phyloP scores from a whole-genome alignment of 2,329 filamentous ascomycete genomes.

The Colletotrichum spaethianum region DNA sequence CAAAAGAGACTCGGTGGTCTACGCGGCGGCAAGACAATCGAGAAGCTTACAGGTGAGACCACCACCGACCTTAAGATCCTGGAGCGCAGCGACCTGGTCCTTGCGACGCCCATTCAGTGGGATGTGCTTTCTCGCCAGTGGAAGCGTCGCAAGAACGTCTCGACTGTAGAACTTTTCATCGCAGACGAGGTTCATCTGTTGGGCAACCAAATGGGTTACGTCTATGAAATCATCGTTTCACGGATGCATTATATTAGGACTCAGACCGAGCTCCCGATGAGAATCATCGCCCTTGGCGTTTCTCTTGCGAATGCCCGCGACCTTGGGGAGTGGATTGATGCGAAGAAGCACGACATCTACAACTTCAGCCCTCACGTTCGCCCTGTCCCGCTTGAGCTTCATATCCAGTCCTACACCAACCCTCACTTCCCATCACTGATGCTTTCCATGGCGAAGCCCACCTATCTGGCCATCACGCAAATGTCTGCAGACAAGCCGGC shows the following conservation, averaged over 20 bases:
- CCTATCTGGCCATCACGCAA: slow-evolving; percentile 89
- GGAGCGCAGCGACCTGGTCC: slow-evolving; percentile 87
- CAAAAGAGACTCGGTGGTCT: slow-evolving; percentile 80
- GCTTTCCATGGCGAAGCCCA: slow-evolving; percentile 97
- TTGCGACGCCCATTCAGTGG: slow-evolving; percentile 96
- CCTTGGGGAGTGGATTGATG: slow-evolving; percentile 97
- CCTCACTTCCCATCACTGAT: slow-evolving; percentile 98
- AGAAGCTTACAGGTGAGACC: slow-evolving; percentile 94
- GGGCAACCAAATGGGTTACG: slow-evolving; percentile 86
- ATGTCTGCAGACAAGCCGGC: slow-evolving; percentile 91
- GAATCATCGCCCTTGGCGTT: slow-evolving; percentile 91
- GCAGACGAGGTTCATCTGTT: slow-evolving; percentile 96
- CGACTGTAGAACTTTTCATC: slow-evolving; percentile 91
- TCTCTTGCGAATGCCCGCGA: slow-evolving; percentile 94
- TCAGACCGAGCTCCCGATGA: slow-evolving; percentile 86
- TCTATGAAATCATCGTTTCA: slow-evolving; percentile 97
- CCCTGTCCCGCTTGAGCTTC: slow-evolving; percentile 90
- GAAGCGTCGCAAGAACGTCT: slow-evolving; percentile 96
- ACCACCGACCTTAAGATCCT: slow-evolving; percentile 91
- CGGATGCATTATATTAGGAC: slow-evolving; percentile 97
- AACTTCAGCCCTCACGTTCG: slow-evolving; percentile 97
- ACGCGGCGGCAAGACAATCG: slow-evolving; percentile 87
- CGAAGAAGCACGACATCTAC: slow-evolving; percentile 97
- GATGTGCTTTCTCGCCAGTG: slow-evolving; percentile 95
- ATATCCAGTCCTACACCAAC: slow-evolving; percentile 95